Evolutionary conservation across 805 yeast genomes (phyloP).

Genomic region (Grigorovia transvaalensis): DNA sequence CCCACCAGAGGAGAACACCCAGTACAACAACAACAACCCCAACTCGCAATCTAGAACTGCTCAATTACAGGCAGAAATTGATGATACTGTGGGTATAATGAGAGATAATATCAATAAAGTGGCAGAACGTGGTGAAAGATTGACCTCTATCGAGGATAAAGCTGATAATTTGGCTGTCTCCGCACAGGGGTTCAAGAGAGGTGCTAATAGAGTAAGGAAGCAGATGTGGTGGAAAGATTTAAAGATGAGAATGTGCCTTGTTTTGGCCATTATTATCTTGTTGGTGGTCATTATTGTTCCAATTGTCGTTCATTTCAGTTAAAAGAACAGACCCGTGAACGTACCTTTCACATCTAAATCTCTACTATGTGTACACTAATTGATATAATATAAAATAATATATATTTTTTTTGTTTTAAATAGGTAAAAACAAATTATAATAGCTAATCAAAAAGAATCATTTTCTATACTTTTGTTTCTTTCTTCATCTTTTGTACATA

Average conservation of each 20-base stretch:
- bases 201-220: conserved; percentile 94
- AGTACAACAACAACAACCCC: no score
- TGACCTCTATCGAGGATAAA: conserved; percentile 84
- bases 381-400: no score
- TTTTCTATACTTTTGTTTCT: no score
- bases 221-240: conserved; percentile 99
- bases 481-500: no score
- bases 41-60: conserved; percentile 49
- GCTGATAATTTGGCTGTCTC: conserved; percentile 86
- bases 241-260: conserved; percentile 88
- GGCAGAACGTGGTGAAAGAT: conserved; percentile 85
- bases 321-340: background rate
- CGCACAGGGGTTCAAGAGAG: conserved; percentile 91
- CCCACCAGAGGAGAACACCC: conserved; percentile 39
- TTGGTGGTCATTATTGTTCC: conserved; percentile 86
- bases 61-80: conserved; percentile 83
- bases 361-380: background rate
- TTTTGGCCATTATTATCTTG: conserved; percentile 68
- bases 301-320: conserved; percentile 76
- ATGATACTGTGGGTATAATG: conserved; percentile 96
- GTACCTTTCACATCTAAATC: background rate
- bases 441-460: no score
- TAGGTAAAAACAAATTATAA: no score
- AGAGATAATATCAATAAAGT: conserved; percentile 93
- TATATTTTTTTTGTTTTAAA: no score